phyloP scores from a whole-genome alignment of 2,329 filamentous ascomycete species.

The Ophiocordyceps camponoti-saundersi region DNA sequence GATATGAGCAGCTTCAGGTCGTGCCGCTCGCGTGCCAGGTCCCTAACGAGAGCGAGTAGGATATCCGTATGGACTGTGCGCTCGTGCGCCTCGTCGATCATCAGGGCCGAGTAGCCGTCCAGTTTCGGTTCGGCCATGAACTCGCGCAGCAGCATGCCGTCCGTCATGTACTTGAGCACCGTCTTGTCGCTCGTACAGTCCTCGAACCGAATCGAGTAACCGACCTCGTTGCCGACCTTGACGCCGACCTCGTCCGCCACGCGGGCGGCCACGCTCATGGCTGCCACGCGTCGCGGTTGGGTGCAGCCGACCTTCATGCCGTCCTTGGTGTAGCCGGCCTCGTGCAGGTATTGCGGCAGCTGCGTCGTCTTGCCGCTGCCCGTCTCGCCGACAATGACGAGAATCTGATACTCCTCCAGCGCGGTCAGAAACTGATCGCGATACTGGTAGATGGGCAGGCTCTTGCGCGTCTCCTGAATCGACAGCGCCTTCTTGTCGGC shows the following conservation, averaged over 20 bases:
- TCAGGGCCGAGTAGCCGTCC: constrained; percentile 66
- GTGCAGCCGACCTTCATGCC: constrained; percentile 83
- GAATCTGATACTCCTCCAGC: constrained; percentile 65
- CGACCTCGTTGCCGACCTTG: constrained; percentile 80
- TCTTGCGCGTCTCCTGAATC: constrained; percentile 84
- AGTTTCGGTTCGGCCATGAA: constrained; percentile 80
- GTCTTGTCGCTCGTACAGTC: constrained; percentile 86
- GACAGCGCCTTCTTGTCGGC: constrained; percentile 77
- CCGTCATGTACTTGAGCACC: constrained; percentile 88
- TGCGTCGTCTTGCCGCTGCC: constrained; percentile 95
- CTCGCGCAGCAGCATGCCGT: constrained; percentile 84
- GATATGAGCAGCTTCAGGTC: constrained; percentile 86
- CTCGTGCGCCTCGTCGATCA: constrained; percentile 98
- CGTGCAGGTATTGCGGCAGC: constrained; percentile 81
- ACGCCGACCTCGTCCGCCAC: constrained; percentile 89
- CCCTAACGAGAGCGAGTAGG: constrained; percentile 72
- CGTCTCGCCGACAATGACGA: constrained; percentile 90
- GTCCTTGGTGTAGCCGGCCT: constrained; percentile 73
- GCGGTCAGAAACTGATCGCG: constrained; percentile 76
- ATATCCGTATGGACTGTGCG: constrained; percentile 85
- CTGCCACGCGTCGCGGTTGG: constrained; percentile 85
- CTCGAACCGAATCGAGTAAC: constrained; percentile 90
- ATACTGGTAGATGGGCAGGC: constrained; percentile 77
- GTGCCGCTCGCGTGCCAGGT: constrained; percentile 64
- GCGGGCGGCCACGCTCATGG: constrained; percentile 93